Percentiles rank a stretch among this genome's conserved stretches.
phyloP scores from a whole-genome alignment of 768 basidiomycete genomes.

The Tricholoma flavovirens region DNA sequence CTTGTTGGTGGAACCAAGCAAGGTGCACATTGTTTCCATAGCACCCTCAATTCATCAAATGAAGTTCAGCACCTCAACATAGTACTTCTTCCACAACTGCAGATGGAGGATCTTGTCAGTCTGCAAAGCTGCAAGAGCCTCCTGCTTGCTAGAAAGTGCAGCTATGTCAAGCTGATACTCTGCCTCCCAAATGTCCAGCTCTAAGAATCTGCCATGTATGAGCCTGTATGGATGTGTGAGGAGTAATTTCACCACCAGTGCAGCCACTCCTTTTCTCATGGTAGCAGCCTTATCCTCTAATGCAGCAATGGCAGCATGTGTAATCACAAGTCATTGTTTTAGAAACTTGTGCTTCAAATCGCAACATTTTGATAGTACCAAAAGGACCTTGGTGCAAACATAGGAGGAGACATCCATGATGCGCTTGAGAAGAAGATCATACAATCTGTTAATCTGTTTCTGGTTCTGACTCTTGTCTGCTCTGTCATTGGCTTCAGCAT shows the following conservation, averaged over 20 bases:
- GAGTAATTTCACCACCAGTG: conserved; percentile 68
- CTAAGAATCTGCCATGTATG: conserved; percentile 78
- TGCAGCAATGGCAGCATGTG: conserved; percentile 68
- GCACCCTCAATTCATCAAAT: conserved; percentile 57
- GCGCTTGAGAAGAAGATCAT: conserved; percentile 79
- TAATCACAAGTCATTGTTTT: conserved; percentile 73
- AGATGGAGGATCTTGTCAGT: conserved; percentile 60
- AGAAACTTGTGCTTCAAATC: conserved; percentile 78
- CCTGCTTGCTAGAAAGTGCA: conserved; percentile 66
- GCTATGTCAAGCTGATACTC: conserved; percentile 68
- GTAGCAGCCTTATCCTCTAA: conserved; percentile 87
- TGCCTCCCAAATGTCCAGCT: conserved; percentile 64
- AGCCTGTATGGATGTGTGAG: conserved; percentile 84
- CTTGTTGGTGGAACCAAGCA: conserved; percentile 85
- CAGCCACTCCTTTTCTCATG: conserved; percentile 84
- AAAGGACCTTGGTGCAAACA: conserved; percentile 84
- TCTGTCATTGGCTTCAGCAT: conserved; percentile 36
- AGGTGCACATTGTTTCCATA: conserved; percentile 63
- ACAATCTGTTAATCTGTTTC: conserved; percentile 77
- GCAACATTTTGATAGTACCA: conserved; percentile 70
- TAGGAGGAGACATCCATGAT: conserved; percentile 85
- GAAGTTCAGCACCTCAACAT: conserved; percentile 78
- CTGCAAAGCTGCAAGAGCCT: conserved; percentile 62
- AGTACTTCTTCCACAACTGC: conserved; percentile 78
- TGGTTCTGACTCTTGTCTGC: conserved; percentile 34